Evolutionary conservation across 495 filamentous ascomycete genomes (phyloP).

Genomic region (Jackrogersella multiformis): DNA sequence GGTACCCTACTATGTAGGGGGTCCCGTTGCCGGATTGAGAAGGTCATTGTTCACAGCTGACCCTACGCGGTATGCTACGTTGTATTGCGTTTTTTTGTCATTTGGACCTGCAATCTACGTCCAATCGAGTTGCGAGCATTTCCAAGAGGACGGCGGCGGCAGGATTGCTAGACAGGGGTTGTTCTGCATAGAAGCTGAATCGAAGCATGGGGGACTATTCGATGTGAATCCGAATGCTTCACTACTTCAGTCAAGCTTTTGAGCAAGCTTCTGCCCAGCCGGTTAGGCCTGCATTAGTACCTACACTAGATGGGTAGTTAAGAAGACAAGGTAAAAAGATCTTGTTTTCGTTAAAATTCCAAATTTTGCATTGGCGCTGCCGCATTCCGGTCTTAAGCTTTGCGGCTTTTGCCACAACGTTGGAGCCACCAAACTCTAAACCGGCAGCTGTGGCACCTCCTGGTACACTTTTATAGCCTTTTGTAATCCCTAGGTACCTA

Average conservation of each 20-base stretch:
- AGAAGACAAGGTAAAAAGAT: background rate
- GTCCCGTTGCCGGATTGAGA: conserved; percentile 21
- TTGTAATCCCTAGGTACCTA: no score
- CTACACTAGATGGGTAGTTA: no score
- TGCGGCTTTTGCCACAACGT: conserved; percentile 11
- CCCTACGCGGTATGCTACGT: conserved; percentile 30
- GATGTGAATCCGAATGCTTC: background rate
- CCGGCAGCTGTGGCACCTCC: background rate
- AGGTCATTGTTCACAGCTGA: conserved; percentile 25
- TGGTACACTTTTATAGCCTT: no score
- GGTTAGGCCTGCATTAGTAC: conserved; percentile 20
- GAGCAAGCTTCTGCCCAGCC: conserved; percentile 40
- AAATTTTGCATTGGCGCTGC: conserved; percentile 13
- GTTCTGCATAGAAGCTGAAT: conserved; percentile 37
- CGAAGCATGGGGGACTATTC: conserved; percentile 20
- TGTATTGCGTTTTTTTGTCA: conserved; percentile 25
- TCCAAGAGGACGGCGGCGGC: conserved; percentile 13
- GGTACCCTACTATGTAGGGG: conserved; percentile 6
- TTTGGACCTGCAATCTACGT: background rate
- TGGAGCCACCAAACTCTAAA: background rate
- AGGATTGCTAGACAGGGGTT: conserved; percentile 10
- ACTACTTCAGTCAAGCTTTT: conserved; percentile 23
- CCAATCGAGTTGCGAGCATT: conserved; percentile 26
- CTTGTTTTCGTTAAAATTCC: conserved; percentile 36
- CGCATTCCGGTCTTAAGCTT: conserved; percentile 15